Percentiles rank a stretch among this genome's conserved stretches.
These are phyloP conservation scores for Byssoonygena ceratinophila DNA, from an alignment of 2,329 filamentous ascomycete species.

Conservation along the genomic window DNA sequence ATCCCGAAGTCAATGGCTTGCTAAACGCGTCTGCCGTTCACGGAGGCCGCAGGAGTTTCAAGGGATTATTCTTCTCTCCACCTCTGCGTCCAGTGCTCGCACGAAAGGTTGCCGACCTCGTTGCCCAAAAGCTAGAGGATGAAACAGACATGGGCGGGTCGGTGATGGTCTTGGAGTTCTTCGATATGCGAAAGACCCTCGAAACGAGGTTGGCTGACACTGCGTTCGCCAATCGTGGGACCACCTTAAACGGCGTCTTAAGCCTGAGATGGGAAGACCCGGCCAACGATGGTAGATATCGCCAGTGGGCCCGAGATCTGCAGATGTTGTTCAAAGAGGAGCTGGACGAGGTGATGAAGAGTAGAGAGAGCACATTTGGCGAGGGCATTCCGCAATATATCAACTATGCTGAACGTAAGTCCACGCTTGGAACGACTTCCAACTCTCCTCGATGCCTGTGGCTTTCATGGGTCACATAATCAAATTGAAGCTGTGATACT, in stretches of 20 bases:
- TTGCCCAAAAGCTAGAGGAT: conserved; percentile 21
- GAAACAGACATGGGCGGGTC: conserved; percentile 22
- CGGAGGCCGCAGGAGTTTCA: conserved; percentile 28
- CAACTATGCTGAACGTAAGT: conserved; percentile 24
- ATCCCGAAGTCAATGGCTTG: conserved; percentile 29
- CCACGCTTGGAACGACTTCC: not conserved
- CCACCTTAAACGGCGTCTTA: conserved; percentile 33
- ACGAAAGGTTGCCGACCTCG: conserved; percentile 22
- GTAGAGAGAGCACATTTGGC: conserved; percentile 3
- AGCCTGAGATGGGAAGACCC: conserved; percentile 30
- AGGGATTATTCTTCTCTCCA: conserved; percentile 32
- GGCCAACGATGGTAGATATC: conserved; percentile 26
- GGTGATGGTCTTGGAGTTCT: conserved; percentile 31
- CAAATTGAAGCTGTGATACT: conserved; percentile 16
- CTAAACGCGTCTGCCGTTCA: conserved; percentile 23
- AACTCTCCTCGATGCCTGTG: conserved; percentile 12
- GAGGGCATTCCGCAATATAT: conserved; percentile 27
- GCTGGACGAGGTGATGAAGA: conserved; percentile 17
- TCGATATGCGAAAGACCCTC: conserved; percentile 29
- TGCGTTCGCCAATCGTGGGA: conserved; percentile 36
- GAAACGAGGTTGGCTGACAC: conserved; percentile 26
- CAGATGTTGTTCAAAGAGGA: conserved; percentile 24
- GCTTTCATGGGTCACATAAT: conserved; percentile 14
- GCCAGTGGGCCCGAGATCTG: conserved; percentile 29
- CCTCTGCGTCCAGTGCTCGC: conserved; percentile 28